Evolutionary conservation across 1,284 basidiomycete species (phyloP).

Genomic region (Volvariella volvacea): DNA sequence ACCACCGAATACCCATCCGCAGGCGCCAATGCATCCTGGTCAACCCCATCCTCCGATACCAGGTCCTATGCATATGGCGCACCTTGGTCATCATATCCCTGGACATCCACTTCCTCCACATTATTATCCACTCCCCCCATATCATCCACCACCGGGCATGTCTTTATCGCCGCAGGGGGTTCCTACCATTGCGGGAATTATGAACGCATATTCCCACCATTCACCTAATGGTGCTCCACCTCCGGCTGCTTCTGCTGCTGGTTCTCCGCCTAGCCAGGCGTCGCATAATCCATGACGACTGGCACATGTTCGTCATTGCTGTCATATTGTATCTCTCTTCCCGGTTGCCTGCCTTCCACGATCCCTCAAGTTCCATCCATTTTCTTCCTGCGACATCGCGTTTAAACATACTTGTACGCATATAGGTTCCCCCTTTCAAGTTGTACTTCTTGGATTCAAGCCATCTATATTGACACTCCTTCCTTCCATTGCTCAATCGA

Average conservation of each 20-base stretch:
- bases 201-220: slow-evolving; percentile 47
- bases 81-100: no score
- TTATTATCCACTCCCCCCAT: slow-evolving; percentile 7
- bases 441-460: no score
- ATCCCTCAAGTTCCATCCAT: no score
- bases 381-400: no score
- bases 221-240: slow-evolving; percentile 12
- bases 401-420: no score
- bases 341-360: no score
- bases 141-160: slow-evolving; percentile 6
- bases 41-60: not conserved
- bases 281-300: no score
- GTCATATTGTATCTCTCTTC: no score
- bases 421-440: no score
- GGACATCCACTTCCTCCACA: slow-evolving; percentile 4
- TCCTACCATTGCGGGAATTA: slow-evolving; percentile 54
- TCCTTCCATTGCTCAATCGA: no score
- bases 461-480: no score
- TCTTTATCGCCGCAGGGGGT: slow-evolving; percentile 9
- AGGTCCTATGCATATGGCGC: not conserved
- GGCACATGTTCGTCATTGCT: no score
- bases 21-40: slow-evolving; percentile 3
- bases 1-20: slow-evolving; percentile 4
- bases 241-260: not conserved
- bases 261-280: not conserved